phyloP scores from a whole-genome alignment of 352 stramenopile genomes.

The Phytophthora hibernalis region DNA sequence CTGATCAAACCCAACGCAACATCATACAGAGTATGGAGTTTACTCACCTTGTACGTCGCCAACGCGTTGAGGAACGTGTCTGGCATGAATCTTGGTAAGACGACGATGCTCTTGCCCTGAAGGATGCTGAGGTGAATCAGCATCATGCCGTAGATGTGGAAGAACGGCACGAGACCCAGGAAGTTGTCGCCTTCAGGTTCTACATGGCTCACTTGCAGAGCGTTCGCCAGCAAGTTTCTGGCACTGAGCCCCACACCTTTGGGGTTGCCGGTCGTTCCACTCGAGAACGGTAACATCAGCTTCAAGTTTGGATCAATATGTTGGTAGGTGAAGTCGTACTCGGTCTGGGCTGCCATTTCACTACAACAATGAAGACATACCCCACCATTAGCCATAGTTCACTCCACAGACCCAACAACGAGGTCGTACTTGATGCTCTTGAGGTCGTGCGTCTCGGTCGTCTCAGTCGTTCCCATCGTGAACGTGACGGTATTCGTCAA shows the following conservation, averaged over 20 bases:
- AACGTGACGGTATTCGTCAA: constrained; percentile 43
- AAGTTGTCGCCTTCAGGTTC: constrained; percentile 62
- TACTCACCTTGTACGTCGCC: constrained; percentile 56
- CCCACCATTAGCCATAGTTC: neutral
- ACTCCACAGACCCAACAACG: neutral
- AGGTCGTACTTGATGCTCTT: constrained; percentile 48
- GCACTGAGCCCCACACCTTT: constrained; percentile 87
- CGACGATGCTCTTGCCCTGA: constrained; percentile 84
- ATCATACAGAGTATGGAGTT: neutral
- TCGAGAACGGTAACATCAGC: constrained; percentile 90
- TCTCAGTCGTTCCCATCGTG: constrained; percentile 39
- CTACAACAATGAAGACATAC: constrained; percentile 17
- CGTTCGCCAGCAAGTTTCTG: constrained; percentile 91
- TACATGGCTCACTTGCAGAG: constrained; percentile 81
- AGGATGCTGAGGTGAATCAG: constrained; percentile 87
- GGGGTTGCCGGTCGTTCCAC: constrained; percentile 91
- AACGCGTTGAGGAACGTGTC: constrained; percentile 89
- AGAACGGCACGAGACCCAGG: constrained; percentile 91
- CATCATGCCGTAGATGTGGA: constrained; percentile 95
- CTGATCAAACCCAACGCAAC: too few relatives aligned
- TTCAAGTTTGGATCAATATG: constrained; percentile 63
- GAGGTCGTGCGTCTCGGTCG: constrained; percentile 19
- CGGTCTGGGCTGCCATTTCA: constrained; percentile 42
- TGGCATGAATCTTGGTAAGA: constrained; percentile 91
- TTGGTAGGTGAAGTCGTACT: constrained; percentile 55